A percentile compares a stretch with the other conserved stretches of the same genome.
Evolutionary conservation across 2,329 filamentous ascomycete genomes (phyloP).

Genomic region (Botrytis porri): DNA sequence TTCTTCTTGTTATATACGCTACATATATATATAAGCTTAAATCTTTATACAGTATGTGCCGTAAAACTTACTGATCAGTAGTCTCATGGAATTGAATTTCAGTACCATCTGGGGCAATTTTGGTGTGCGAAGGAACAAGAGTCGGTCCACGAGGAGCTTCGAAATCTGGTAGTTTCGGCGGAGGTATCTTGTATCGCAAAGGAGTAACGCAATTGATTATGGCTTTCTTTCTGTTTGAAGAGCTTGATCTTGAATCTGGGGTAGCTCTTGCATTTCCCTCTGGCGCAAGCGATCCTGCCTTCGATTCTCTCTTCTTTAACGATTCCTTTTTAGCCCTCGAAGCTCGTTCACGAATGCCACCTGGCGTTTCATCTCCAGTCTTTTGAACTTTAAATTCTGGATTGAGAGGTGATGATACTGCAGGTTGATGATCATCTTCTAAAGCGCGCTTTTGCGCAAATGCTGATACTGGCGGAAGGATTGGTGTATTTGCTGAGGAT

Average conservation of each 20-base stretch:
- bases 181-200: constrained; percentile 61
- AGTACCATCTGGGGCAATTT: constrained; percentile 49
- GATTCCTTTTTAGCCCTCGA: constrained; percentile 61
- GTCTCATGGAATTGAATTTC: constrained; percentile 60
- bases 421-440: constrained; percentile 67
- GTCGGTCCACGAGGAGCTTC: constrained; percentile 56
- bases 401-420: constrained; percentile 72
- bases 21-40: constrained; percentile 21
- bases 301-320: constrained; percentile 66
- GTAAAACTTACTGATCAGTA: constrained; percentile 56
- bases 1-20: constrained; percentile 65
- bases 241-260: constrained; percentile 50
- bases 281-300: constrained; percentile 44
- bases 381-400: constrained; percentile 54
- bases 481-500: constrained; percentile 38
- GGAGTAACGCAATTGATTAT: constrained; percentile 45
- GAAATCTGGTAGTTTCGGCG: constrained; percentile 60
- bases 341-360: constrained; percentile 36
- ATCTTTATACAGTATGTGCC: neutral
- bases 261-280: constrained; percentile 53
- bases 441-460: constrained; percentile 64
- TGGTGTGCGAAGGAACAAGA: constrained; percentile 54
- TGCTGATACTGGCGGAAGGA: constrained; percentile 41
- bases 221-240: constrained; percentile 40
- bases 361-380: constrained; percentile 34